These are phyloP conservation scores for Ambrosia hybrid DNA, from an alignment of 140 eudicot species.

Conservation along the genomic window DNA sequence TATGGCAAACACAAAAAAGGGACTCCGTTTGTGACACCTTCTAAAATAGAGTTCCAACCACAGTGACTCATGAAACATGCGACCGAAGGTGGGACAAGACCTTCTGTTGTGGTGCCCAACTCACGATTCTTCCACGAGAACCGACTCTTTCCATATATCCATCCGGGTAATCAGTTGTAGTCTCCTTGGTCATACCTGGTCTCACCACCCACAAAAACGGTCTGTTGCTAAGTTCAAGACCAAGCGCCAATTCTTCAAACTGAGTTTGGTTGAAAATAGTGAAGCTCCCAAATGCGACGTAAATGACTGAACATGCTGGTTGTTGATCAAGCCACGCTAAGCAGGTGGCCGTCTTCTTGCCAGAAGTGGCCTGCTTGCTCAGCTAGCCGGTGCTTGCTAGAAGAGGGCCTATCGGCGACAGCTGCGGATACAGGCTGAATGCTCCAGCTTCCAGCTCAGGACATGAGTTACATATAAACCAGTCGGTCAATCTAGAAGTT, in stretches of 20 bases:
- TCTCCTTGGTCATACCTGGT: background rate
- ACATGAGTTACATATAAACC: conserved; percentile 38
- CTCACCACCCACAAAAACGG: no score
- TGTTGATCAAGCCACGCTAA: conserved; percentile 53
- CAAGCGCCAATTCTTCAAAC: no score
- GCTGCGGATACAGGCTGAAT: conserved; percentile 28
- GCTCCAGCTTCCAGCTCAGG: conserved; percentile 43
- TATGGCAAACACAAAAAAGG: conserved; percentile 79
- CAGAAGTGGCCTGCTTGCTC: conserved; percentile 41
- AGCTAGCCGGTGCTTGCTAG: conserved; percentile 40
- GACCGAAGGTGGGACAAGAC: conserved; percentile 52
- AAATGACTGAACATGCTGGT: conserved; percentile 38
- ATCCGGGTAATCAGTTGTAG: conserved; percentile 8
- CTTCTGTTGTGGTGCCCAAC: conserved; percentile 68
- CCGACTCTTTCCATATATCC: conserved; percentile 41
- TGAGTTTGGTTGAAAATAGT: conserved; percentile 8
- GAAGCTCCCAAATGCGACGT: conserved; percentile 60
- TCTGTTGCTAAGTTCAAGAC: no score
- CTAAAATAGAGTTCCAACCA: conserved; percentile 77
- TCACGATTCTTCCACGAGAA: conserved; percentile 50
- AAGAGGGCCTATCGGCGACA: conserved; percentile 45
- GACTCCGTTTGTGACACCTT: conserved; percentile 7
- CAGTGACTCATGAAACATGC: conserved; percentile 70
- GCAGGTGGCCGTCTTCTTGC: conserved; percentile 47
- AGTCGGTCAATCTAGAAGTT: conserved; percentile 18